Percentiles rank a stretch among this genome's conserved stretches.
Evolutionary conservation across 495 filamentous ascomycete genomes (phyloP).

Genomic region (Saxispiralis lemnorum): DNA sequence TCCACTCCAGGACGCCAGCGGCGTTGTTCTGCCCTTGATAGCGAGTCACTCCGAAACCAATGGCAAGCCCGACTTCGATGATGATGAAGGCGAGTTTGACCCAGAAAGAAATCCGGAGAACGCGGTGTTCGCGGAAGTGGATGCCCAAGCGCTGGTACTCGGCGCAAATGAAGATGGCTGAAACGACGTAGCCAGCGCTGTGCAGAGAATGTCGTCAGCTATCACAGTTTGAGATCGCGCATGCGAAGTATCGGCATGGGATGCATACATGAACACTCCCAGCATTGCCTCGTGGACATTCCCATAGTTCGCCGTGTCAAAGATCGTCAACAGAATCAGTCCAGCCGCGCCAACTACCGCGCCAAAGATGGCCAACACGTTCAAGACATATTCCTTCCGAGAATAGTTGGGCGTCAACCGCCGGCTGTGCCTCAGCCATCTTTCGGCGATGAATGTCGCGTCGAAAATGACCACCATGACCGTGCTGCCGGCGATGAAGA

Average conservation of each 20-base stretch:
- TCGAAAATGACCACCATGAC: slow-evolving; percentile 75
- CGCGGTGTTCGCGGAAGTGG: slow-evolving; percentile 51
- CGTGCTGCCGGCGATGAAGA: slow-evolving; percentile 68
- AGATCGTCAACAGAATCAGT: slow-evolving; percentile 65
- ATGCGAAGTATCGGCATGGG: not conserved
- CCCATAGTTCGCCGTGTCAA: slow-evolving; percentile 56
- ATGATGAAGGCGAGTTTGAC: slow-evolving; percentile 69
- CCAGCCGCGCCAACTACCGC: slow-evolving; percentile 60
- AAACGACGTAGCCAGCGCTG: slow-evolving; percentile 49
- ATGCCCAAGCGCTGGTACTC: slow-evolving; percentile 75
- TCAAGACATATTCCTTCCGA: slow-evolving; percentile 48
- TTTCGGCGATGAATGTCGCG: slow-evolving; percentile 60
- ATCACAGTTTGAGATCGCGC: not conserved
- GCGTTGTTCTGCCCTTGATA: slow-evolving; percentile 23
- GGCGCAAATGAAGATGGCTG: slow-evolving; percentile 67
- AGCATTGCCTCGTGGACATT: slow-evolving; percentile 60
- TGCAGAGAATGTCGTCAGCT: slow-evolving; percentile 1
- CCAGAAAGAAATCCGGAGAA: slow-evolving; percentile 62
- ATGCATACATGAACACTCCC: slow-evolving; percentile 57
- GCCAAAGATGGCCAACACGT: slow-evolving; percentile 49
- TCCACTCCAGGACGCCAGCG: slow-evolving; percentile 49
- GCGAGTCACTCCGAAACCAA: slow-evolving; percentile 31
- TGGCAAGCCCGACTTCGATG: slow-evolving; percentile 56
- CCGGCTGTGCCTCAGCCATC: slow-evolving; percentile 62
- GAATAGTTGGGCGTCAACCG: slow-evolving; percentile 55